Evolutionary conservation across 345 rosid species (phyloP), one percentile per base, ranked within the genome.

Genomic region (Populus tremula): DNA sequence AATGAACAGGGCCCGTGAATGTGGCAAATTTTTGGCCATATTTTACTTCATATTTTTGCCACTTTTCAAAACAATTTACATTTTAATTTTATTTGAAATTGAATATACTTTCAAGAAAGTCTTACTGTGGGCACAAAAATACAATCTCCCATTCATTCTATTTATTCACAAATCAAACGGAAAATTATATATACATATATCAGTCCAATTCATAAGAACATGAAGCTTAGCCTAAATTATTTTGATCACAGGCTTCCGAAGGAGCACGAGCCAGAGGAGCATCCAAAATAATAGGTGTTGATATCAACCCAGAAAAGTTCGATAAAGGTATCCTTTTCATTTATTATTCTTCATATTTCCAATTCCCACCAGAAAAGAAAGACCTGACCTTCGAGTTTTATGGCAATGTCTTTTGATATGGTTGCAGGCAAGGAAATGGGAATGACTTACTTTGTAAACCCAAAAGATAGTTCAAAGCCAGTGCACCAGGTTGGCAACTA

Each of bases 191-290:
- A 10, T 9, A 12, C 45, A 41, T 41, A 8, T 41, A 10, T 41
- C 0, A 8, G 2, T 10, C 10, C 12, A 41, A 10, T 8, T 41
- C 45, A 41, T 41, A 41, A 41, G 45, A 9, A 41, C 45, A 41
- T 10, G 45, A 41, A 41, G 45, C 12, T 41, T 41, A 41, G 11
- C 47, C 47, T 43, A 43, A 43, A 43, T 43, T 43, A 0, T 43
- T 43, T 13, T 43, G 1, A 50, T 13, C 45, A 59, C 77, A 92
- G 93, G 94, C 84, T 0, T 88, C 90, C 10, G 89, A 89, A 76
- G 94, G 91, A 75, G 87, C 92, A 25, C 81, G 93, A 74, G 89
- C 76, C 13, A 86, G 88, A 82, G 94, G 94, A 64, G 91, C 92
- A 17, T 86, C 91, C 11, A 88, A 80, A 74, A 90, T 92, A 4